Percentiles rank a stretch among this genome's conserved stretches.
Conservation (phyloP, 2,329 filamentous ascomycete species). For the Aspergillus caelatus region DNA sequence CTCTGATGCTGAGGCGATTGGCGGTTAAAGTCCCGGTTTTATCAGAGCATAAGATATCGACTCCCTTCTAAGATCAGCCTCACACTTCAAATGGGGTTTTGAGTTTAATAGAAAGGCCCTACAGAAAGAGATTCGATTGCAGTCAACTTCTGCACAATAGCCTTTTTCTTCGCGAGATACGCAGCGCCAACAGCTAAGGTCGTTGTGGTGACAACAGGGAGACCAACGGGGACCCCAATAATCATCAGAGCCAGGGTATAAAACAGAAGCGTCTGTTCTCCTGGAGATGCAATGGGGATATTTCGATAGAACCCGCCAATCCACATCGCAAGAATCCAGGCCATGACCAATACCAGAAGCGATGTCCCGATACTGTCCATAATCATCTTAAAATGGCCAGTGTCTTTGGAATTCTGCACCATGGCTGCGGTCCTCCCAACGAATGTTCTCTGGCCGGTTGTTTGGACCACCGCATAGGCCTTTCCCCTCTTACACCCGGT, state of each 20-base stretch:
- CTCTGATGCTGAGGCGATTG: constrained; percentile 71
- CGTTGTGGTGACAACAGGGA: constrained; percentile 77
- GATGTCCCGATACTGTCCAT: constrained; percentile 79
- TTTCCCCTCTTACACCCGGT: constrained; percentile 81
- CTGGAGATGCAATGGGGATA: constrained; percentile 58
- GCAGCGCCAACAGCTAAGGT: constrained; percentile 77
- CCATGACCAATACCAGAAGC: constrained; percentile 73
- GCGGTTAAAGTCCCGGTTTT: constrained; percentile 72
- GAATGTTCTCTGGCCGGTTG: constrained; percentile 71
- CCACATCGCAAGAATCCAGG: constrained; percentile 74
- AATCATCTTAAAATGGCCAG: constrained; percentile 78
- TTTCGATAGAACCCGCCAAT: constrained; percentile 78
- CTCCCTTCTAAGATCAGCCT: constrained; percentile 47
- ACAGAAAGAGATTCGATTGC: constrained; percentile 75
- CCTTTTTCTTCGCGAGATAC: constrained; percentile 75
- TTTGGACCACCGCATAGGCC: constrained; percentile 69
- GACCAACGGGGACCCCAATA: constrained; percentile 79
- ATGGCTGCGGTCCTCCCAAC: constrained; percentile 74
- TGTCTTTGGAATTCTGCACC: constrained; percentile 73
- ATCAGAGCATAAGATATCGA: constrained; percentile 78
- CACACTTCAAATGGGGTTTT: too few relatives aligned
- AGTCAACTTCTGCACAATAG: constrained; percentile 78
- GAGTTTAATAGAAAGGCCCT: constrained; percentile 21
- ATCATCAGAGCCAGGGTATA: constrained; percentile 73
- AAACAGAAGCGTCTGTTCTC: constrained; percentile 66